Base-by-base conservation (phyloP, 495 filamentous ascomycete genomes). In the Bacidia rubella region DNA sequence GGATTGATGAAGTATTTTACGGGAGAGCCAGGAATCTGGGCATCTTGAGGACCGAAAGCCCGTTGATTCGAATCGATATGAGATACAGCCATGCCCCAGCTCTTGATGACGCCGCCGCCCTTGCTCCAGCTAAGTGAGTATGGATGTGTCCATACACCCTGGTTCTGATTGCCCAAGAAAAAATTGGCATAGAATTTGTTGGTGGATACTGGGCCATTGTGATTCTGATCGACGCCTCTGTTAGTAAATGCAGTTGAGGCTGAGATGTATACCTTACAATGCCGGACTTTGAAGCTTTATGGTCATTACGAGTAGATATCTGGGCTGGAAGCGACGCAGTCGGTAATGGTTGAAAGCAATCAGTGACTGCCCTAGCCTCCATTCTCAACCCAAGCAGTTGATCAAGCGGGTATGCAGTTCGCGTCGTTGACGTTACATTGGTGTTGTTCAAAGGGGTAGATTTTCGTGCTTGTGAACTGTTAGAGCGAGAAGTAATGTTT, bases 171-270 rank as follows among this genome's bases (percentile, higher is more conserved):
- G 2, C 82, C 87, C 2, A 96, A 69, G 60, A 90, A 92, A 57
- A 95, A 80, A 46, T 93, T 94, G 49, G 80, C 80, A 60, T 95
- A 95, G 65, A 95, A 98, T 60, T 95, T 96, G 66, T 96, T 93
- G 11, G 89, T 92, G 47, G 77, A 69, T 55, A 86, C 74, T 0
- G 83, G 84, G 1, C 60, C 65, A 2, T 66, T 64, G 19, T 76
- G 67, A 51, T 69, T 63, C 32, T 62, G 53, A 65, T 70, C 17
- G 32, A 12, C 0, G 10, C 46, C 56, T 46, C 40, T 39, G 46
- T 41, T 53, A 52, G 56, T 15, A 69, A 63, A 22, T 66, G 60
- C 11, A 70, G 63, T 0, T 71, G 71, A 51, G 70, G 51, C 69
- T 64, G n/a, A 63, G 56, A 5, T 55, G 12, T 2, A 49, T 20